Base-by-base conservation (phyloP, 2,329 filamentous ascomycete species). In the Fusarium liriodendri region DNA sequence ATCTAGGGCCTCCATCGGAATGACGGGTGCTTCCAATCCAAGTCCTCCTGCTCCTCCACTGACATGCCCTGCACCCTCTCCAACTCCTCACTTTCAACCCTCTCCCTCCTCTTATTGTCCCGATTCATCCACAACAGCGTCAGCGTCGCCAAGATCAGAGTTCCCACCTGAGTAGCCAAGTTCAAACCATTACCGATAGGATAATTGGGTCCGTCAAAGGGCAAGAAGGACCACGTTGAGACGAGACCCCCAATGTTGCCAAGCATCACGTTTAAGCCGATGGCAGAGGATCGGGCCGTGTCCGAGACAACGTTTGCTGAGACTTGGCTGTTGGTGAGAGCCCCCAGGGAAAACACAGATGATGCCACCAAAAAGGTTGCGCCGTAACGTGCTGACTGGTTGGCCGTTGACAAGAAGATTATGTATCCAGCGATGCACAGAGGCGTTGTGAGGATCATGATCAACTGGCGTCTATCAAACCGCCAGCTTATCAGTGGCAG, bases 151-250 rank as follows among this genome's bases (percentile, higher is more conserved):
- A 57, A 20, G 3, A 64, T 13, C 27, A 64, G 37, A 57, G 61
- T 57, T 14, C 37, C 62, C 8, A 54, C 50, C 29, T 64, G 50
- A 6, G 62, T 64, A 13, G 29, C 50, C 50, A 63, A 18, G 25
- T 94, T 94, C 2, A 77, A 58, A 0, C 76, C 76, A 76, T 94
- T 94, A 0, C 92, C 92, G 10, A 93, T 93, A 14, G 84, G 88
- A 76, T 90, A 94, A 64, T 93, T 82, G 0, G 92, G 92, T 0
- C 77, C 88, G 72, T 94, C 92, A 57, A 82, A 88, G 0, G 89
- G 87, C 32, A 93, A 68, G 81, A 92, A 93, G 2, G 84, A 86
- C 91, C 91, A 93, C 0, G 90, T 92, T 0, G 88, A 87, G 66
- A 92, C 87, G 33, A 94, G 78, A 0, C 92, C 92, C 4, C 93